Evolutionary conservation across 2,329 filamentous ascomycete species (phyloP).

Genomic region (Plectosphaerella sp.): DNA sequence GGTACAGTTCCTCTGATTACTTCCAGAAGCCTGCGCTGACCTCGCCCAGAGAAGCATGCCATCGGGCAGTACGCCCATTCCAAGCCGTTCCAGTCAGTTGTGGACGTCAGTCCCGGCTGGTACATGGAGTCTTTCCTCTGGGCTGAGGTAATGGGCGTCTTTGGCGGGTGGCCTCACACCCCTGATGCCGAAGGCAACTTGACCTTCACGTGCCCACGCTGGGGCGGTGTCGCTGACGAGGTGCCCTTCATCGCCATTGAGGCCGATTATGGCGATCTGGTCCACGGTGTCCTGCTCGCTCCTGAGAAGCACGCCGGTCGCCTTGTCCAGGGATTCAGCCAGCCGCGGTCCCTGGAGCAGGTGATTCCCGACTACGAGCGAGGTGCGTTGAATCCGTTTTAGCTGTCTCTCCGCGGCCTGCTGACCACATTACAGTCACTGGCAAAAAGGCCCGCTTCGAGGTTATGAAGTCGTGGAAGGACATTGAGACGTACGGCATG

Average conservation of each 20-base stretch:
- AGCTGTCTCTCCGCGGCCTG: neutral
- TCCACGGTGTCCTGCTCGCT: slow-evolving; percentile 37
- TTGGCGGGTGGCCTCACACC: slow-evolving; percentile 30
- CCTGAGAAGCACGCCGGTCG: slow-evolving; percentile 29
- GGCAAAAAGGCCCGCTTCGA: slow-evolving; percentile 25
- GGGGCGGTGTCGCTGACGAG: slow-evolving; percentile 29
- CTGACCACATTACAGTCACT: slow-evolving; percentile 16
- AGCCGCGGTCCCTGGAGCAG: slow-evolving; percentile 22
- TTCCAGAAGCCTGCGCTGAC: neutral
- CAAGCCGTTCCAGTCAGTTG: slow-evolving; percentile 27
- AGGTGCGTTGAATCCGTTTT: slow-evolving; percentile 7
- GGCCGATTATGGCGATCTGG: slow-evolving; percentile 39
- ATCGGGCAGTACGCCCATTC: slow-evolving; percentile 30
- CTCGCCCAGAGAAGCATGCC: slow-evolving; percentile 26
- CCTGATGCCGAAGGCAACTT: slow-evolving; percentile 28
- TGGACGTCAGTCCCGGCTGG: slow-evolving; percentile 31
- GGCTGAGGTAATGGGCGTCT: slow-evolving; percentile 22
- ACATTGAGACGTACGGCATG: slow-evolving; percentile 24
- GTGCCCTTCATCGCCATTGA: slow-evolving; percentile 32
- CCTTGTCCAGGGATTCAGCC: slow-evolving; percentile 32
- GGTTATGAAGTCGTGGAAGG: slow-evolving; percentile 23
- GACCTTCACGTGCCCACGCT: slow-evolving; percentile 28
- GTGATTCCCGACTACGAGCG: slow-evolving; percentile 26
- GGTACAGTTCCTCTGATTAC: slow-evolving; percentile 16
- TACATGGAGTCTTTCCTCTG: slow-evolving; percentile 30